These are phyloP conservation scores for Rostrohypoxylon terebratum DNA, from an alignment of 495 filamentous ascomycete genomes.

Conservation along the genomic window DNA sequence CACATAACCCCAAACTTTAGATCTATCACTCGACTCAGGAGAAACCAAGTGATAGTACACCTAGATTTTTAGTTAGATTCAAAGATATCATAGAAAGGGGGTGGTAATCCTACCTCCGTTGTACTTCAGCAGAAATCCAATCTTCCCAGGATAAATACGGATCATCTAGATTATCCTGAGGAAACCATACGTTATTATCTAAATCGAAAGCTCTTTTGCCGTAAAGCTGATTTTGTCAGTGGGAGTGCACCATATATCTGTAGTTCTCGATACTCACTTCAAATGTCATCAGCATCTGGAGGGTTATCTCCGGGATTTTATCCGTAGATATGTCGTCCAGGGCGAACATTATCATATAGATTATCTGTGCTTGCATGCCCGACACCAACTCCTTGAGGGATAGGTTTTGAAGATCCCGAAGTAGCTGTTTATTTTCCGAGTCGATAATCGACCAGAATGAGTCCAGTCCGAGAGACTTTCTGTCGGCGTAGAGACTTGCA, in stretches of 20 bases:
- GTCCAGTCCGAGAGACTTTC: background rate
- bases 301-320: slow-evolving; percentile 20
- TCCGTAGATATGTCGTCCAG: slow-evolving; percentile 10
- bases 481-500: slow-evolving; percentile 17
- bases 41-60: slow-evolving; percentile 41
- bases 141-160: slow-evolving; percentile 43
- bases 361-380: slow-evolving; percentile 29
- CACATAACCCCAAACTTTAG: slow-evolving; percentile 37
- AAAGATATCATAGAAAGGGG: background rate
- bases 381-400: slow-evolving; percentile 15
- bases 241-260: background rate
- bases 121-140: slow-evolving; percentile 38
- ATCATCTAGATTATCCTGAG: slow-evolving; percentile 25
- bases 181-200: slow-evolving; percentile 26
- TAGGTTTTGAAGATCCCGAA: slow-evolving; percentile 8
- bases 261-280: slow-evolving; percentile 18
- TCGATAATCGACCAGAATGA: slow-evolving; percentile 26
- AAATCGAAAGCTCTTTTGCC: slow-evolving; percentile 19
- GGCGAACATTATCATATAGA: slow-evolving; percentile 35
- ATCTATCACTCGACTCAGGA: slow-evolving; percentile 43
- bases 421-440: slow-evolving; percentile 31
- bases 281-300: slow-evolving; percentile 41
- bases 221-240: slow-evolving; percentile 21
- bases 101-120: slow-evolving; percentile 34
- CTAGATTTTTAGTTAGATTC: slow-evolving; percentile 2